A percentile compares a stretch with the other conserved stretches of the same genome.
These are phyloP conservation scores for Lactarius akahatsu DNA, from an alignment of 768 basidiomycete species.

Conservation along the genomic window DNA sequence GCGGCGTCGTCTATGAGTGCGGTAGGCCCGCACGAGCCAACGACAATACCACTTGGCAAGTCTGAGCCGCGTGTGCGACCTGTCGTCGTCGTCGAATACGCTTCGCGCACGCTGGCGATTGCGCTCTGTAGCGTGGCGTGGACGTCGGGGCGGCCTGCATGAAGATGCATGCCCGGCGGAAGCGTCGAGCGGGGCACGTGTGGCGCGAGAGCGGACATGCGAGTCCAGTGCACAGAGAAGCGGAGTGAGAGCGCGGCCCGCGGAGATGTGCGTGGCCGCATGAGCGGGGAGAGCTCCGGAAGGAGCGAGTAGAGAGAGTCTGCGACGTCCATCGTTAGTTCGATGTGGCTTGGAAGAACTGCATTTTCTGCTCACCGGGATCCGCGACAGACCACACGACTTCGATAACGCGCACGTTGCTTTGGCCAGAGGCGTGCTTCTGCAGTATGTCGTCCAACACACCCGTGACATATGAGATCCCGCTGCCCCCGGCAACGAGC, in stretches of 20 bases:
- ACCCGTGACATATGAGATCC: conserved; percentile 55
- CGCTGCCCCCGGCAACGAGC: conserved; percentile 59
- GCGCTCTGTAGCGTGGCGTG: conserved; percentile 30
- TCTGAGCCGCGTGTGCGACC: conserved; percentile 11
- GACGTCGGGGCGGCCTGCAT: conserved; percentile 35
- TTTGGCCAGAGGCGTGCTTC: conserved; percentile 37
- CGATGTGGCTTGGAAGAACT: background rate
- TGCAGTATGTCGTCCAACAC: conserved; percentile 53
- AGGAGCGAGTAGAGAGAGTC: conserved; percentile 42
- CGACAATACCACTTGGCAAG: conserved; percentile 37
- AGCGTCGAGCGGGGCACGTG: conserved; percentile 29
- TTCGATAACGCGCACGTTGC: conserved; percentile 46
- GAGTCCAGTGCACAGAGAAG: conserved; percentile 47
- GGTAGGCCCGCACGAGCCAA: conserved; percentile 46
- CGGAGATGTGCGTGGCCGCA: conserved; percentile 35
- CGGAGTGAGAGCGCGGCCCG: conserved; percentile 37
- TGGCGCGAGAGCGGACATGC: conserved; percentile 34
- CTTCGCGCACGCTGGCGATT: conserved; percentile 30
- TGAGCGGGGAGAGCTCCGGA: conserved; percentile 39
- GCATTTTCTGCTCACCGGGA: conserved; percentile 37
- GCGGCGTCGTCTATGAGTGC: conserved; percentile 41
- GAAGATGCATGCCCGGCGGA: conserved; percentile 36
- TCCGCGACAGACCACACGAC: conserved; percentile 54
- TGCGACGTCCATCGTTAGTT: conserved; percentile 27
- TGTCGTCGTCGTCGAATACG: conserved; percentile 25